Base-by-base conservation (phyloP, 805 yeast species). In the Barnettozyma botsteinii region DNA sequence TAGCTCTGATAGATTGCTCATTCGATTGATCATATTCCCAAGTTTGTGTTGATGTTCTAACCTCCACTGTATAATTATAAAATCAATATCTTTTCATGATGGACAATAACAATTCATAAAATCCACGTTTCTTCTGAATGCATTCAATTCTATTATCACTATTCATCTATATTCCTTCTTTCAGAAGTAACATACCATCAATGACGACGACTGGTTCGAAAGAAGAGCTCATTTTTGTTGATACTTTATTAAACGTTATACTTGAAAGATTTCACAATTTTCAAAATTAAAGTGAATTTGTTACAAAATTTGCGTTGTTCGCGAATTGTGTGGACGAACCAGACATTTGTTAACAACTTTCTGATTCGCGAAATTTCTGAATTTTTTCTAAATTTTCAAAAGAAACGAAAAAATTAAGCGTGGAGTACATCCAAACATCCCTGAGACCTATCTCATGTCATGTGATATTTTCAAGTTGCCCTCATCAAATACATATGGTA, bases 191-290 rank as follows among this genome's bases (percentile, higher is more conserved):
- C 80, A 64, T 77, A 76, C 95, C 96, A 80, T 88, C 96, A 80
- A 88, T 83, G 74, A 89, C 96, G 78, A 86, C 86, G 77, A 85
- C 95, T 75, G 94, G 91, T 79, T 88, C 95, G 72, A 81, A 87
- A 70, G 86, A 77, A 33, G 29, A 17, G 47, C 66, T 61, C 70
- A 65, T 67, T 55, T 56, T 62, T 56, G 29, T 38, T 43, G 42
- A 33, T 40, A 29, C 17, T 28, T 25, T 35, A 21, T 29, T 36
- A 20, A 31, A 20, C 15, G 21, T 20, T 29, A 23, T 14, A 23
- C 15, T 28, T 5, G 18, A 30, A 31, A 29, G 35, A 19, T 27
- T 33, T 8, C 21, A 34, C 22, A 29, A 18, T 31, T 31, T 37
- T 31, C 28, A 38, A 32, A 38, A 38, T 27, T 21, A 31, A 33